Percentiles rank a stretch among this genome's conserved stretches.
phyloP scores from a whole-genome alignment of 106 monocot species.

The Gastrodia elata region DNA sequence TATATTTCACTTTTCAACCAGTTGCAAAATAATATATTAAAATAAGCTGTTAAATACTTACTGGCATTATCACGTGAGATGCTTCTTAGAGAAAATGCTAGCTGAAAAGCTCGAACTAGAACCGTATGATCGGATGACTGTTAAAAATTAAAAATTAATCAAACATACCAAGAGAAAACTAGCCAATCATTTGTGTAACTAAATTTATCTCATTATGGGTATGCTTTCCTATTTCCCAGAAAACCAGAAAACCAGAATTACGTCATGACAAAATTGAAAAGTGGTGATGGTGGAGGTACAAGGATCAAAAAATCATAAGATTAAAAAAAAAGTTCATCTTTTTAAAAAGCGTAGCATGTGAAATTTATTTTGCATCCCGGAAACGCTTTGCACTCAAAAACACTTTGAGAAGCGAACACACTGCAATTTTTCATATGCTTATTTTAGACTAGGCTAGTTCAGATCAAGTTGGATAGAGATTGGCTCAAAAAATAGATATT shows the following conservation, averaged over 20 bases:
- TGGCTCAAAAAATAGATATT: no score
- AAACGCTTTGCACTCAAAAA: neutral
- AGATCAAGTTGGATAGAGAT: no score
- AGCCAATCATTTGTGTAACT: neutral
- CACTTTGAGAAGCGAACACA: no score
- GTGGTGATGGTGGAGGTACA: neutral
- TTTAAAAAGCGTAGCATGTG: neutral
- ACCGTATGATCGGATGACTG: constrained; percentile 65
- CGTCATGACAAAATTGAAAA: neutral
- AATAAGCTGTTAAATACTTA: constrained; percentile 28
- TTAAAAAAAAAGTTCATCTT: no score
- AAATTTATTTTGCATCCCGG: neutral
- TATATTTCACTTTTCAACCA: neutral
- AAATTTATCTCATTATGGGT: neutral
- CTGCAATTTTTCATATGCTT: no score
- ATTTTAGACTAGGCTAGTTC: no score
- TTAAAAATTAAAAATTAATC: constrained; percentile 17
- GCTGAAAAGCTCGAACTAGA: constrained; percentile 74
- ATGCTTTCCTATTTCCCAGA: neutral
- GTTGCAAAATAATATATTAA: neutral
- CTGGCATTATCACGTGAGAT: constrained; percentile 50
- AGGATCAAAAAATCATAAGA: neutral
- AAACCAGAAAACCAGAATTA: neutral
- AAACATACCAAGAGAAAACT: constrained; percentile 1
- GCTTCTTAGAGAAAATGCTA: constrained; percentile 81